Evolutionary conservation across 352 stramenopile genomes (phyloP).

Genomic region (Phytopythium kandeliae): DNA sequence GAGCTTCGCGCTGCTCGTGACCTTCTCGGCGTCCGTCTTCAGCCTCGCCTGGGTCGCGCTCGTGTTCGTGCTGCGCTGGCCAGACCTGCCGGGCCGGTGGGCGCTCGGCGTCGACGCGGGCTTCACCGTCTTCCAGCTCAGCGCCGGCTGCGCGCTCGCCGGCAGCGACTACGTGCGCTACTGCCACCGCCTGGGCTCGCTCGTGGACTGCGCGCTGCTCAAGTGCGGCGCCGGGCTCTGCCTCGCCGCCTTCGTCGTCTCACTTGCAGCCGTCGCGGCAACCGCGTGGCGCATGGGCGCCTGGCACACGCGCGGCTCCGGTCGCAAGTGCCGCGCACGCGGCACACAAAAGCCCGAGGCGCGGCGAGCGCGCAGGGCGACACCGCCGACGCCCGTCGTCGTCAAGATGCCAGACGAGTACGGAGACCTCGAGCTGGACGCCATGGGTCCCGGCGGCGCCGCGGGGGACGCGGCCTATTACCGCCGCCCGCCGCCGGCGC

Average conservation of each 20-base stretch:
- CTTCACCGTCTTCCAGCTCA: slow-evolving; percentile 69
- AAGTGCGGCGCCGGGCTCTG: slow-evolving; percentile 41
- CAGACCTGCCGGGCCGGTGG: slow-evolving; percentile 33
- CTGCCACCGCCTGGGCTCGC: slow-evolving; percentile 30
- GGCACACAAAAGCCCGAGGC: neutral
- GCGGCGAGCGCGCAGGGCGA: neutral
- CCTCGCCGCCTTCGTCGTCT: slow-evolving; percentile 56
- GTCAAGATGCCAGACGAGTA: slow-evolving; percentile 4
- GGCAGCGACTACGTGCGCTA: slow-evolving; percentile 66
- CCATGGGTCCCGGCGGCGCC: neutral
- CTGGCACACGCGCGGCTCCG: neutral
- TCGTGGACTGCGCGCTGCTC: slow-evolving; percentile 46
- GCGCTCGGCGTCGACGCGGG: slow-evolving; percentile 46
- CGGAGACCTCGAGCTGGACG: slow-evolving; percentile 3
- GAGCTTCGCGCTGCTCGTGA: slow-evolving; percentile 60
- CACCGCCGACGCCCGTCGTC: slow-evolving; percentile 2
- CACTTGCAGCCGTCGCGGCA: slow-evolving; percentile 56
- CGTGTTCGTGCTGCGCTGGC: slow-evolving; percentile 24
- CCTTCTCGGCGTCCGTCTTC: slow-evolving; percentile 53
- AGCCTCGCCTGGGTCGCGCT: slow-evolving; percentile 39
- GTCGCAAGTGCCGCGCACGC: neutral
- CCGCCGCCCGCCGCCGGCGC: neutral
- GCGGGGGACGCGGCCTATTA: neutral
- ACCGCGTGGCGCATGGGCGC: slow-evolving; percentile 25
- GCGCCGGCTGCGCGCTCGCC: slow-evolving; percentile 47